A percentile compares a stretch with the other conserved stretches of the same genome.
Conservation (phyloP, 2,329 filamentous ascomycete genomes). For the Verticillium alfalfae region DNA sequence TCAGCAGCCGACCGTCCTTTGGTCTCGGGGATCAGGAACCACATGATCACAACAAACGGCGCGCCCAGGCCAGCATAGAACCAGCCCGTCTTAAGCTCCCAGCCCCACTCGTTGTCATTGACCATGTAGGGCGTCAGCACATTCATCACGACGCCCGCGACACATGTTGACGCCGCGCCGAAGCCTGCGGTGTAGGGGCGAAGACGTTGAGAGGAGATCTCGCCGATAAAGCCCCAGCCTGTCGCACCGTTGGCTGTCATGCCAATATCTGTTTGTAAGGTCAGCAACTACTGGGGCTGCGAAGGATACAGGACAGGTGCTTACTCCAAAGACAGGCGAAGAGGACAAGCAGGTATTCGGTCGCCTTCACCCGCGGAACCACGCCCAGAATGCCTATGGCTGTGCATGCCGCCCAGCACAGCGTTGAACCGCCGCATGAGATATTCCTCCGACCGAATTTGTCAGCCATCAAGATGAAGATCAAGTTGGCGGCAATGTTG, state of each 20-base stretch:
- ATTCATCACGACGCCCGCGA: slow-evolving; percentile 13
- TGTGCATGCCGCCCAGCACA: slow-evolving; percentile 10
- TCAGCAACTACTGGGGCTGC: neutral
- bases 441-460: slow-evolving; percentile 11
- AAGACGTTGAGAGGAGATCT: slow-evolving; percentile 28
- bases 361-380: slow-evolving; percentile 7
- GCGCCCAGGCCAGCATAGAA: slow-evolving; percentile 20
- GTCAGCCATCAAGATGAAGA: slow-evolving; percentile 13
- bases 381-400: slow-evolving; percentile 14
- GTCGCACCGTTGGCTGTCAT: slow-evolving; percentile 18
- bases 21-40: slow-evolving; percentile 12
- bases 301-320: neutral
- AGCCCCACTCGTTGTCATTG: slow-evolving; percentile 21
- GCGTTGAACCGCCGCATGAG: slow-evolving; percentile 9
- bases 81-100: slow-evolving; percentile 23
- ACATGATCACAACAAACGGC: slow-evolving; percentile 20
- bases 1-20: slow-evolving; percentile 15
- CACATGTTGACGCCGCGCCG: slow-evolving; percentile 18
- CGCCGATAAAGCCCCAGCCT: slow-evolving; percentile 23
- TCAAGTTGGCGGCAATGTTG: slow-evolving; percentile 11
- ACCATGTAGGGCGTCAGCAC: slow-evolving; percentile 24
- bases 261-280: slow-evolving; percentile 12
- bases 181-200: slow-evolving; percentile 24
- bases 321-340: slow-evolving; percentile 17
- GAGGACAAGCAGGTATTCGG: slow-evolving; percentile 12